Evolutionary conservation across 768 basidiomycete species (phyloP), one percentile per base, ranked within the genome.

Genomic region (Sporobolomyces roseus): DNA sequence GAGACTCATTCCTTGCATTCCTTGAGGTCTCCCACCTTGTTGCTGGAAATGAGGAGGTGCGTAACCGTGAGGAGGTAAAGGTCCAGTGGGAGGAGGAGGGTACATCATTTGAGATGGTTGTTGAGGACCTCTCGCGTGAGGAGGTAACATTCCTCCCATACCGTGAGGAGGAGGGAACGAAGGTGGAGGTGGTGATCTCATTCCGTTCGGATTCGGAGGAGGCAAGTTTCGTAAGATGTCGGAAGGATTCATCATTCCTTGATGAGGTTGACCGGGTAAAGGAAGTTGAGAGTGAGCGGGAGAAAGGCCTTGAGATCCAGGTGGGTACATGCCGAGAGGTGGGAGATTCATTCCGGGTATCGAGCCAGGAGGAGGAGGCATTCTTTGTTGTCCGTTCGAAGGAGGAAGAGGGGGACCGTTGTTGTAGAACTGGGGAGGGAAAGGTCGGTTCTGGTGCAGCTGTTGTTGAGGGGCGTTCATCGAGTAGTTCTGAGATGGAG

Each of bases 361-460:
- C 10, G 38, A 41, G 38, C 9, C 29, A 30, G 14, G 7, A 16
- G 50, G 38, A 12, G 25, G 41, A 30, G 61, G 36, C 19, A 41
- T 38, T 25, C 33, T 41, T 25, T 35, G 36, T 10, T 17, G 32
- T 12, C 33, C 38, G 61, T 35, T 35, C 14, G 27, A 17, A 41
- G 10, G 9, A 29, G 3, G 38, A 41, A 9, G 9, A 29, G 3
- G 45, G 60, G 12, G n/a, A 33, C 38, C 21, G 45, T 46, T n/a
- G 27, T 25, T 14, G 38, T 25, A 35, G 58, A 61, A 61, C 21
- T 69, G 62, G 2, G 63, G 68, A 30, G 54, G 61, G 30, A 63
- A 52, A 23, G 54, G 43, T 0, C 54, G 50, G 12, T n/a, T n/a
- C 38, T 41, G 38, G 38, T 41, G 38, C 10, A 41, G 38, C 10